A percentile compares a stretch with the other conserved stretches of the same genome.
Evolutionary conservation across 495 filamentous ascomycete species (phyloP).

Genomic region (Chaetomium tenue): DNA sequence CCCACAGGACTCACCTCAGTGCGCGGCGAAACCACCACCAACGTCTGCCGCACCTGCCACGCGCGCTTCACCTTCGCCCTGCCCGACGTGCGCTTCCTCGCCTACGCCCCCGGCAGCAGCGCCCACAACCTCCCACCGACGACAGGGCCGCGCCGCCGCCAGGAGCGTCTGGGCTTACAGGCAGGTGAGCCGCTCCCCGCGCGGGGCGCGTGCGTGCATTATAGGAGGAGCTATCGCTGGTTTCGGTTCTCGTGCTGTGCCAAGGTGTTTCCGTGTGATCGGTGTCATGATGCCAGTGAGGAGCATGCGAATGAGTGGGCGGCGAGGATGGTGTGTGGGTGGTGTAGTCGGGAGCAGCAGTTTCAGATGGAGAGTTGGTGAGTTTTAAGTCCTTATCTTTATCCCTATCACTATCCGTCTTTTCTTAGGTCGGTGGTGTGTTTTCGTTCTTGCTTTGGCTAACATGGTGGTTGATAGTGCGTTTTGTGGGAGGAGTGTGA

Average conservation of each 20-base stretch:
- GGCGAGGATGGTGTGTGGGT: constrained; percentile 85
- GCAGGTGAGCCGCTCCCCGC: constrained; percentile 75
- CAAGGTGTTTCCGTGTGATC: constrained; percentile 72
- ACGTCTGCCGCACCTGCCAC: constrained; percentile 80
- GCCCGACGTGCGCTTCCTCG: constrained; percentile 76
- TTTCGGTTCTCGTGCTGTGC: constrained; percentile 66
- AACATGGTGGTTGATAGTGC: constrained; percentile 26
- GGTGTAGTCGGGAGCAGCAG: constrained; percentile 79
- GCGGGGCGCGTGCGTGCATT: constrained; percentile 74
- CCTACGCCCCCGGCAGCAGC: constrained; percentile 61
- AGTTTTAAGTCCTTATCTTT: not conserved
- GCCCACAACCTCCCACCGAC: constrained; percentile 37
- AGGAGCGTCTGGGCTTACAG: constrained; percentile 75
- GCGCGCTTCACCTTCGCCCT: constrained; percentile 79
- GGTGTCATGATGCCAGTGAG: constrained; percentile 73
- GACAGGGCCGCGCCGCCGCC: constrained; percentile 54
- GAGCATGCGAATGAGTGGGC: constrained; percentile 81
- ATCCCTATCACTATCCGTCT: no score
- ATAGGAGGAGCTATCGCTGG: constrained; percentile 79
- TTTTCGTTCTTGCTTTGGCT: no score
- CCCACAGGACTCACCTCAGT: constrained; percentile 64
- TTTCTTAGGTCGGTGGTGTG: no score
- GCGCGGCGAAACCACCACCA: constrained; percentile 71
- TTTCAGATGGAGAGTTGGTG: constrained; percentile 74
- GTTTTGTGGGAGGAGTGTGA: constrained; percentile 69